phyloP scores from a whole-genome alignment of 495 filamentous ascomycete species.

The Aspergillus diversus region DNA sequence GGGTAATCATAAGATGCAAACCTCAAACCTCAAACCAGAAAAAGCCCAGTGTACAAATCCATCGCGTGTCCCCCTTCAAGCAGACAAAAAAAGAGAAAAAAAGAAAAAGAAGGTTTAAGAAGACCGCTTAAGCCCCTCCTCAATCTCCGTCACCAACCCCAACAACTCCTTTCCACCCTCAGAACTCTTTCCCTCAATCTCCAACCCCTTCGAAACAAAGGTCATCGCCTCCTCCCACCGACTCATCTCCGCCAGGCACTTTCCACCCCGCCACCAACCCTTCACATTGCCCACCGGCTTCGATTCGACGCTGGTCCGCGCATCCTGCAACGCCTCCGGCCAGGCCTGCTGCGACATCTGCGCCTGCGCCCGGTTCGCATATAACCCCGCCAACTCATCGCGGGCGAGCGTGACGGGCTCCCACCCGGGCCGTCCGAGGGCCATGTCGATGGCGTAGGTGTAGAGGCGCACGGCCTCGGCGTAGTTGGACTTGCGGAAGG shows the following conservation, averaged over 20 bases:
- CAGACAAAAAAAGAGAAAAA: background rate
- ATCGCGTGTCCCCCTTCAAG: background rate
- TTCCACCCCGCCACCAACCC: constrained; percentile 87
- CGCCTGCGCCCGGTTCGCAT: constrained; percentile 87
- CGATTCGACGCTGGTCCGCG: constrained; percentile 85
- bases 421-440: constrained; percentile 77
- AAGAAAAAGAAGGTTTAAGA: background rate
- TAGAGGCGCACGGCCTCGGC: constrained; percentile 80
- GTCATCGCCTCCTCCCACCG: constrained; percentile 77
- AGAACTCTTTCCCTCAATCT: constrained; percentile 77
- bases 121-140: constrained; percentile 42
- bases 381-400: constrained; percentile 80
- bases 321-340: constrained; percentile 81
- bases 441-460: constrained; percentile 85
- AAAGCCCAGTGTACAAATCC: background rate
- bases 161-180: constrained; percentile 64
- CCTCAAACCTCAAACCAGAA: background rate
- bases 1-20: background rate
- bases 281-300: constrained; percentile 87
- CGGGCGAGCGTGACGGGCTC: constrained; percentile 79
- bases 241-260: constrained; percentile 88
- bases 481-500: constrained; percentile 76
- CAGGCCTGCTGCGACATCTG: constrained; percentile 78
- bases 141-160: constrained; percentile 70
- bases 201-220: constrained; percentile 73